A percentile compares a stretch with the other conserved stretches of the same genome.
phyloP scores from a whole-genome alignment of 768 basidiomycete genomes.

The Fomitopsis serialis region DNA sequence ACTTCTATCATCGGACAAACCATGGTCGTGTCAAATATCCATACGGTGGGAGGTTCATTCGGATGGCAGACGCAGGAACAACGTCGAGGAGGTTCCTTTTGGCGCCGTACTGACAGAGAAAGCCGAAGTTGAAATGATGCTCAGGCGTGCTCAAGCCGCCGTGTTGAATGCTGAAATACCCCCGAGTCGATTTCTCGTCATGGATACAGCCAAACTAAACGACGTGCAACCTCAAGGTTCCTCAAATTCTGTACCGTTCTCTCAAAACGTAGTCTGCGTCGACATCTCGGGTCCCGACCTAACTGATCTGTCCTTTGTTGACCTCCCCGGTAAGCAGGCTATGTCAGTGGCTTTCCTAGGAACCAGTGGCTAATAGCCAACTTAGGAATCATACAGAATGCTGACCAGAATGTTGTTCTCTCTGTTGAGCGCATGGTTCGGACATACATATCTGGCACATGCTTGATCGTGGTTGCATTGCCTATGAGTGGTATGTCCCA shows the following conservation, averaged over 20 bases:
- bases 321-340: slow-evolving; percentile 18
- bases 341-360: neutral
- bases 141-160: slow-evolving; percentile 58
- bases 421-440: slow-evolving; percentile 45
- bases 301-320: slow-evolving; percentile 22
- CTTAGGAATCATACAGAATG: slow-evolving; percentile 46
- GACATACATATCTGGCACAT: slow-evolving; percentile 43
- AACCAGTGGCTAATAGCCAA: neutral
- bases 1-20: slow-evolving; percentile 12
- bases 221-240: neutral
- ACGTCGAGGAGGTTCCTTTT: slow-evolving; percentile 32
- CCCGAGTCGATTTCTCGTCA: slow-evolving; percentile 15
- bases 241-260: slow-evolving; percentile 14
- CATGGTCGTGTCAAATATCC: slow-evolving; percentile 30
- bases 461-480: slow-evolving; percentile 43
- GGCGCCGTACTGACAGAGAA: slow-evolving; percentile 37
- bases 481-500: slow-evolving; percentile 43
- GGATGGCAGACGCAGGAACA: slow-evolving; percentile 20
- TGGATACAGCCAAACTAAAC: neutral
- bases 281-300: slow-evolving; percentile 21
- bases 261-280: slow-evolving; percentile 22
- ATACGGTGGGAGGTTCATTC: slow-evolving; percentile 38
- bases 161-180: slow-evolving; percentile 42
- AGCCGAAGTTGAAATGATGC: slow-evolving; percentile 41
- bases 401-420: slow-evolving; percentile 35